Evolutionary conservation across 192 early-diverging fungal genomes (phyloP).

Genomic region (Dissophora globulifera): DNA sequence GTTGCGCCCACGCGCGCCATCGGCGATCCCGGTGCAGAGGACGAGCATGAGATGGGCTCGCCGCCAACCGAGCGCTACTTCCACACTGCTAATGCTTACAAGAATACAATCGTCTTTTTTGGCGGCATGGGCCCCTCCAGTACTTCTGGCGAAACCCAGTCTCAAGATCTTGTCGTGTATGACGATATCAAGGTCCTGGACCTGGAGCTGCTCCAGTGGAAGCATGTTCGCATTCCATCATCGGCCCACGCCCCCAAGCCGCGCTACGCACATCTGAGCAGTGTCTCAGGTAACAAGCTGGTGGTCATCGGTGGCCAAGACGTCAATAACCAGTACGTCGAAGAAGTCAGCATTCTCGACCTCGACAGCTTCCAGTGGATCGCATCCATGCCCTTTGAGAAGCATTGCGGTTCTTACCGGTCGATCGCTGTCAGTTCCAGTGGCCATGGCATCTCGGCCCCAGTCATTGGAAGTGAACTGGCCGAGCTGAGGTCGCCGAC

Average conservation of each 20-base stretch:
- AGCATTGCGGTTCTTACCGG: slow-evolving; percentile 77
- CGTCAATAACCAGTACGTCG: slow-evolving; percentile 75
- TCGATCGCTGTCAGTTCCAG: slow-evolving; percentile 71
- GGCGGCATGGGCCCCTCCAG: slow-evolving; percentile 77
- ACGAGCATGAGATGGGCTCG: slow-evolving; percentile 35
- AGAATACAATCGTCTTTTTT: slow-evolving; percentile 71
- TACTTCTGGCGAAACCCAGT: slow-evolving; percentile 36
- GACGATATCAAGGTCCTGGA: slow-evolving; percentile 76
- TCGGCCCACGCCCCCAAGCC: slow-evolving; percentile 65
- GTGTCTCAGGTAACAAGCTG: slow-evolving; percentile 65
- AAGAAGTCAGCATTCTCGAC: slow-evolving; percentile 76
- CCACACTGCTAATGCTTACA: slow-evolving; percentile 73
- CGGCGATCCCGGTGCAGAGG: slow-evolving; percentile 50
- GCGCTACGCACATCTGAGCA: slow-evolving; percentile 77
- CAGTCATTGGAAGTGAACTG: slow-evolving; percentile 44
- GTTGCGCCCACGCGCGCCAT: slow-evolving; percentile 25
- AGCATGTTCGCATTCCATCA: slow-evolving; percentile 47
- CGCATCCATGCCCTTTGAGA: slow-evolving; percentile 65
- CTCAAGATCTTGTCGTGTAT: slow-evolving; percentile 63
- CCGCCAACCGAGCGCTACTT: slow-evolving; percentile 72
- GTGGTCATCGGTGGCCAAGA: slow-evolving; percentile 81
- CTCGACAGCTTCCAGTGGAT: slow-evolving; percentile 69
- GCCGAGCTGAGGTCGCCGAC: slow-evolving; percentile 3
- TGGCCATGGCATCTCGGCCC: slow-evolving; percentile 38
- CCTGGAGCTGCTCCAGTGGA: slow-evolving; percentile 65